Conservation (phyloP, 1,284 basidiomycete genomes). For the Xanthoconium separans region DNA sequence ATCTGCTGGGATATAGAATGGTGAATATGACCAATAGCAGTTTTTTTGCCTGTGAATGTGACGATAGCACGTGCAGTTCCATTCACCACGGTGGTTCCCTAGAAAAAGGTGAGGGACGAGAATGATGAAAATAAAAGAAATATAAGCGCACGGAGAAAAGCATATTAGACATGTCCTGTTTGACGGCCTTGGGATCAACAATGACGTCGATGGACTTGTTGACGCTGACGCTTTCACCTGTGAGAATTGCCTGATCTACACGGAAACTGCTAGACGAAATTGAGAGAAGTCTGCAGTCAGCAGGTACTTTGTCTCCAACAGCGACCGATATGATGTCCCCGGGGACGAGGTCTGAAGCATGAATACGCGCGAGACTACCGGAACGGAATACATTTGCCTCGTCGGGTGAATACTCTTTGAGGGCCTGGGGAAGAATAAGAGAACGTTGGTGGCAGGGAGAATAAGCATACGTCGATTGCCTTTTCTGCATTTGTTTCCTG, state of each 20-base stretch:
- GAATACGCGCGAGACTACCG: conserved; percentile 69
- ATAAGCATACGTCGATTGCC: conserved; percentile 83
- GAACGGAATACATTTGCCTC: conserved; percentile 88
- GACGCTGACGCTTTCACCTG: conserved; percentile 89
- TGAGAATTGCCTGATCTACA: conserved; percentile 92
- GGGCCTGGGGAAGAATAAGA: conserved; percentile 55
- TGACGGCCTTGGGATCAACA: conserved; percentile 75
- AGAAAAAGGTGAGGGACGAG: conserved; percentile 2
- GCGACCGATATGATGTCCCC: conserved; percentile 89
- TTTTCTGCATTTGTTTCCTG: conserved; percentile 94
- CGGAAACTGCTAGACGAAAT: conserved; percentile 90
- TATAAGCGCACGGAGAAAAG: conserved; percentile 69
- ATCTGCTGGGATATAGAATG: conserved; percentile 89
- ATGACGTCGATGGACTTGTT: conserved; percentile 74
- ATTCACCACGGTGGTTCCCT: conserved; percentile 94
- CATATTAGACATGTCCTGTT: conserved; percentile 96
- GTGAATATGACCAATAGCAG: conserved; percentile 94
- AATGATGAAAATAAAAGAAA: neutral
- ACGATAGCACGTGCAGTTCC: conserved; percentile 85
- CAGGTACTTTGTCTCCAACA: conserved; percentile 93
- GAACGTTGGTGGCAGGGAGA: conserved; percentile 5
- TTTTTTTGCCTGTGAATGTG: conserved; percentile 79
- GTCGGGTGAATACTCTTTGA: conserved; percentile 94
- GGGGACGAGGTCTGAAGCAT: conserved; percentile 87
- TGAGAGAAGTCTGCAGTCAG: conserved; percentile 88